Evolutionary conservation across 441 rosid species (phyloP).

Genomic region (Arabidopsis lyrata): DNA sequence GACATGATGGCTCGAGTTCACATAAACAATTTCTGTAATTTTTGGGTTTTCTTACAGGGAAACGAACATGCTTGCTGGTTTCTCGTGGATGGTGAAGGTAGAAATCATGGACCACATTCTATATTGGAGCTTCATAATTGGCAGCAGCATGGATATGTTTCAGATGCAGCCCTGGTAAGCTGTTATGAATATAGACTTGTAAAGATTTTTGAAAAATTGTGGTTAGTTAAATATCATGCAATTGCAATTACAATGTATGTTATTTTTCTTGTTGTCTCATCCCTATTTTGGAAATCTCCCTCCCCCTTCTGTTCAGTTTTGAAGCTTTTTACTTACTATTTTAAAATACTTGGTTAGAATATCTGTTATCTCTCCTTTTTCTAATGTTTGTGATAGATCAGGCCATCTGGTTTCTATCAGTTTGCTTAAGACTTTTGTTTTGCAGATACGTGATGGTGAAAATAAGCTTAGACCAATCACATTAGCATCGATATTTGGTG

Average conservation of each 20-base stretch:
- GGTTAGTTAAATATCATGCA: neutral
- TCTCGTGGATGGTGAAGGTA: constrained; percentile 74
- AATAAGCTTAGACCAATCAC: constrained; percentile 62
- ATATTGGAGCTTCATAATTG: constrained; percentile 73
- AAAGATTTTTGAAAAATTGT: neutral
- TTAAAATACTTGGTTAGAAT: constrained; percentile 18
- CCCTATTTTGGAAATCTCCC: constrained; percentile 5
- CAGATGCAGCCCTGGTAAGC: constrained; percentile 71
- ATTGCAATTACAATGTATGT: no score
- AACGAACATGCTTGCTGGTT: constrained; percentile 80
- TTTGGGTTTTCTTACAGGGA: constrained; percentile 54
- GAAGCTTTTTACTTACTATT: constrained; percentile 4
- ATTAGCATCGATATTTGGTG: constrained; percentile 60
- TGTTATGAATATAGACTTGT: constrained; percentile 8
- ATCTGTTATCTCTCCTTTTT: constrained; percentile 11
- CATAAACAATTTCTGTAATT: neutral
- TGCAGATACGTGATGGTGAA: constrained; percentile 75
- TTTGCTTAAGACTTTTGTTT: constrained; percentile 38
- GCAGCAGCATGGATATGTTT: constrained; percentile 69
- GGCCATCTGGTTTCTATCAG: no score
- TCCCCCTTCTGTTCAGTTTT: constrained; percentile 8
- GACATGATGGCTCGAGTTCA: constrained; percentile 28
- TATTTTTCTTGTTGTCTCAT: constrained; percentile 15
- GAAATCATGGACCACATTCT: constrained; percentile 83
- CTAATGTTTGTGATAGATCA: neutral